Conservation (phyloP, 257 asterid genomes). For the Rubia yunnanensis region DNA sequence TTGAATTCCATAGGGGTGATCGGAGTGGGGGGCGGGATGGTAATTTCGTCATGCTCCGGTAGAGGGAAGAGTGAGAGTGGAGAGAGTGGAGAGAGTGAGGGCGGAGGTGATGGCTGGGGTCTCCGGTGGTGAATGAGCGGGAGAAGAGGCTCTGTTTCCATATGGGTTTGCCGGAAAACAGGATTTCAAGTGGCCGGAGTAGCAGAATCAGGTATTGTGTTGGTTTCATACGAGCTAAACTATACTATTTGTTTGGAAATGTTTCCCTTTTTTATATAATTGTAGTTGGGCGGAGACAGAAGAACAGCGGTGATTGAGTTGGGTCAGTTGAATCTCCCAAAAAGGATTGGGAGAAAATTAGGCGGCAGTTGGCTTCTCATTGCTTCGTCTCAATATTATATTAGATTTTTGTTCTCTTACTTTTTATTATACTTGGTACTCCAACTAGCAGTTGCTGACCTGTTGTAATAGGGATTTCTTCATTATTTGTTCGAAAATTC, state of each 20-base stretch:
- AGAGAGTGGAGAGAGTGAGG: constrained; percentile 18
- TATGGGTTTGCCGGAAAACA: constrained; percentile 17
- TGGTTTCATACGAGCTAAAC: constrained; percentile 6
- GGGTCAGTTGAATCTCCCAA: constrained; percentile 1
- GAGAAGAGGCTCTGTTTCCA: constrained; percentile 79
- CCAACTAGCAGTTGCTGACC: no score
- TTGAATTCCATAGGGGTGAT: constrained; percentile 66
- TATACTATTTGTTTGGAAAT: not conserved
- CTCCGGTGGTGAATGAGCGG: constrained; percentile 27
- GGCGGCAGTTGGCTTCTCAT: constrained; percentile 6
- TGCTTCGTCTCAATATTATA: not conserved
- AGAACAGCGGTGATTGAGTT: not conserved
- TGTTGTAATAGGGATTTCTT: not conserved
- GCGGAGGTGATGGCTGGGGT: constrained; percentile 22
- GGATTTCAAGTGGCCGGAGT: constrained; percentile 8
- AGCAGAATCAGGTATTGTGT: constrained; percentile 10
- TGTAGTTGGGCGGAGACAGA: not conserved
- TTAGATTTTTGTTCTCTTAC: not conserved
- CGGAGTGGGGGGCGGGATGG: constrained; percentile 39
- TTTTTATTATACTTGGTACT: no score
- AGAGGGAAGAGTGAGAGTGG: constrained; percentile 47
- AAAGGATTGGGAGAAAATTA: constrained; percentile 1
- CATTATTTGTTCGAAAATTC: not conserved
- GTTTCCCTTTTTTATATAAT: not conserved
- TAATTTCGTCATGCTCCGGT: constrained; percentile 54